Conservation (phyloP, 73 alveolate genomes). For the Paramecium octaurelia region DNA sequence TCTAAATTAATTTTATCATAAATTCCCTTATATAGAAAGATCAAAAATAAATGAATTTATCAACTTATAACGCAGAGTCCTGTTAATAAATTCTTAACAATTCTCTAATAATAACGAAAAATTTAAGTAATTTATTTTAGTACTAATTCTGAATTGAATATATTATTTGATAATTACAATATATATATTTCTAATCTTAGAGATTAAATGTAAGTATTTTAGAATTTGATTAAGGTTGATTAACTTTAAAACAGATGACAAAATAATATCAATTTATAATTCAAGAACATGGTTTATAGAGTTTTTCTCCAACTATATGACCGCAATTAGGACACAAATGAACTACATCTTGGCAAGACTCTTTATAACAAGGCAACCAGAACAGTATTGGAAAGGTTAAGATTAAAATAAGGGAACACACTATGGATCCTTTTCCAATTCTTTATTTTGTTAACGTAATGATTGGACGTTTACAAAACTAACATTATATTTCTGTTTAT, state of each 20-base stretch:
- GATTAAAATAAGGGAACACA: background rate
- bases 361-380: background rate
- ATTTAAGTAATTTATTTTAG: no score
- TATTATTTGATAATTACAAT: no score
- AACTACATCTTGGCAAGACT: background rate
- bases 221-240: background rate
- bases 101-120: no score
- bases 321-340: slow-evolving; percentile 26
- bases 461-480: background rate
- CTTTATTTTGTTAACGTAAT: background rate
- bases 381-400: background rate
- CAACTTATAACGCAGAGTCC: no score
- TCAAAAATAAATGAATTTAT: no score
- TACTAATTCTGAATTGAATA: no score
- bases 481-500: background rate
- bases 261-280: background rate
- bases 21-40: no score
- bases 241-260: background rate
- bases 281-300: slow-evolving; percentile 23
- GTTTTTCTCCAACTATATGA: background rate
- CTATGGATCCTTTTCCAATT: background rate
- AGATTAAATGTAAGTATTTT: no score
- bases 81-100: no score
- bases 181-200: no score
- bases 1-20: no score